phyloP scores from a whole-genome alignment of 192 early-diverging fungal species.

The Backusella morwellensis region DNA sequence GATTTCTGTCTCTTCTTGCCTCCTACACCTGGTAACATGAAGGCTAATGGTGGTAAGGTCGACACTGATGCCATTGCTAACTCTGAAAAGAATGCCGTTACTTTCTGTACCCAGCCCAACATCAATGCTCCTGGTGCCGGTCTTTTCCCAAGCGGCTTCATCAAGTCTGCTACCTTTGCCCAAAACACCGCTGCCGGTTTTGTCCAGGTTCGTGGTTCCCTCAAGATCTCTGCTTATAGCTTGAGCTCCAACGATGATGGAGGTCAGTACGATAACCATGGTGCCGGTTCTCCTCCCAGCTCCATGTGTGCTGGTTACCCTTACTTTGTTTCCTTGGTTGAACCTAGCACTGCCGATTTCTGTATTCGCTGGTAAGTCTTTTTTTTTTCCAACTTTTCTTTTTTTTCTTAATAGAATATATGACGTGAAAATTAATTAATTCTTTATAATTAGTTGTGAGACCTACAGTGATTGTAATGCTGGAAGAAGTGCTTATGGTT shows the following conservation, averaged over 20 bases:
- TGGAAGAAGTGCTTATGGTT: conserved; percentile 41
- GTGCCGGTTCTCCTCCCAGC: conserved; percentile 17
- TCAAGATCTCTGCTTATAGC: conserved; percentile 30
- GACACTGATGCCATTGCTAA: conserved; percentile 39
- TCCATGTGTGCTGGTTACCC: conserved; percentile 30
- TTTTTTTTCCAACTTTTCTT: not conserved
- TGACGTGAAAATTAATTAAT: not conserved
- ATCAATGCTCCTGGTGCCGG: conserved; percentile 37
- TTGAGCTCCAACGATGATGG: conserved; percentile 27
- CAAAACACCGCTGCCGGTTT: conserved; percentile 29
- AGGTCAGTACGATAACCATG: conserved; percentile 39
- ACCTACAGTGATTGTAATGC: conserved; percentile 41
- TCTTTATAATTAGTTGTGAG: conserved; percentile 24
- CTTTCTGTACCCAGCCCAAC: conserved; percentile 44
- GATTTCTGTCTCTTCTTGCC: conserved; percentile 41
- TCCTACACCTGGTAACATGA: conserved; percentile 34
- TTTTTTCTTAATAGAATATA: conserved; percentile 5
- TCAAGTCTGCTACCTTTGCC: conserved; percentile 25
- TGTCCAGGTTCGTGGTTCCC: conserved; percentile 38
- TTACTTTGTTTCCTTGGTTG: conserved; percentile 37
- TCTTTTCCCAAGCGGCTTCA: conserved; percentile 33
- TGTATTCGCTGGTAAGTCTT: conserved; percentile 35
- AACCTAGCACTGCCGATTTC: conserved; percentile 32
- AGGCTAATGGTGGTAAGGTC: conserved; percentile 5
- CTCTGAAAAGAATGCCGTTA: conserved; percentile 41